A percentile compares a stretch with the other conserved stretches of the same genome.
Evolutionary conservation across 192 early-diverging fungal species (phyloP).

Genomic region (Umbelopsis sp.): DNA sequence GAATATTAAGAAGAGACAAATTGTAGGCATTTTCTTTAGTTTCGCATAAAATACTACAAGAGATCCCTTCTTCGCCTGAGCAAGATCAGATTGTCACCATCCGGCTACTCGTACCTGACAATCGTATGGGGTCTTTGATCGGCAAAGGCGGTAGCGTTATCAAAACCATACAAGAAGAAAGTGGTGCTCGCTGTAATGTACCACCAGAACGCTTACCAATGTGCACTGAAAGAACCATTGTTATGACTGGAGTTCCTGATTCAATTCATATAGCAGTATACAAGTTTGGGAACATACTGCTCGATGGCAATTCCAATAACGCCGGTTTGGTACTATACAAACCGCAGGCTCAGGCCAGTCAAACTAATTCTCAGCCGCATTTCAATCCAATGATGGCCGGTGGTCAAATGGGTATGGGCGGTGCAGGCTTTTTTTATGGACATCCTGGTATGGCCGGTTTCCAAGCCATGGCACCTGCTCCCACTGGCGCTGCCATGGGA

Average conservation of each 20-base stretch:
- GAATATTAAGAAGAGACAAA: not conserved
- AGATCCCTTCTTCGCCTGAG: constrained; percentile 47
- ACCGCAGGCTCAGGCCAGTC: constrained; percentile 48
- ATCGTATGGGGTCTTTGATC: constrained; percentile 88
- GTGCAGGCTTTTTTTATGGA: constrained; percentile 22
- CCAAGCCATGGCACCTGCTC: constrained; percentile 6
- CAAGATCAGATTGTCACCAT: constrained; percentile 56
- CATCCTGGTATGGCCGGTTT: constrained; percentile 29
- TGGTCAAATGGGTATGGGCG: constrained; percentile 27
- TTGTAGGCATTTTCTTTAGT: constrained; percentile 66
- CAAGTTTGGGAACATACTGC: constrained; percentile 76
- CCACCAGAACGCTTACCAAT: constrained; percentile 88
- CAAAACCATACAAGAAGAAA: constrained; percentile 90
- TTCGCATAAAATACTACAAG: constrained; percentile 72
- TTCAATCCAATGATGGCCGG: constrained; percentile 3
- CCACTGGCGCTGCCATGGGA: constrained; percentile 6
- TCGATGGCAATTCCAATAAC: constrained; percentile 70
- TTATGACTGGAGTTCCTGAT: constrained; percentile 79
- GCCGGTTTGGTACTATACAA: constrained; percentile 75
- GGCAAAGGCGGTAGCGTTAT: constrained; percentile 88
- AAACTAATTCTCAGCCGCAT: constrained; percentile 3
- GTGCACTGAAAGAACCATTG: constrained; percentile 89
- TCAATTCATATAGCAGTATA: constrained; percentile 85
- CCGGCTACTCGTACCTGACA: constrained; percentile 85
- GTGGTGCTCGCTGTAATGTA: constrained; percentile 81